Conservation (phyloP, 2,329 filamentous ascomycete species). For the Plenodomus lindquistii region DNA sequence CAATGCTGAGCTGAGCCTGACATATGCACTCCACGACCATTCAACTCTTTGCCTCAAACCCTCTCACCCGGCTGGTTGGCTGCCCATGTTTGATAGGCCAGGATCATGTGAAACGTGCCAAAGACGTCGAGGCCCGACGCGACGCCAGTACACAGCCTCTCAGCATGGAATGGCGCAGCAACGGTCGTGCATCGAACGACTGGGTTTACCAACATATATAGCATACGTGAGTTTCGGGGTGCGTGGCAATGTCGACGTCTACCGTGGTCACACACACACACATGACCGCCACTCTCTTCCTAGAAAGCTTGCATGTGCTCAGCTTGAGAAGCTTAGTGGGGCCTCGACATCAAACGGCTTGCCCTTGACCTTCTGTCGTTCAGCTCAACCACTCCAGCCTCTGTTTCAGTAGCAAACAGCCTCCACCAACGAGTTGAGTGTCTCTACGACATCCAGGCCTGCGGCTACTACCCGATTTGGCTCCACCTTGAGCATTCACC, state of each 20-base stretch:
- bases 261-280: constrained; percentile 10
- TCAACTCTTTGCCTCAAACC: constrained; percentile 15
- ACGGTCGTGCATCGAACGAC: constrained; percentile 9
- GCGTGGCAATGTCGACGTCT: constrained; percentile 14
- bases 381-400: constrained; percentile 16
- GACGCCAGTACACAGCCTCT: constrained; percentile 29
- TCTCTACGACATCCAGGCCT: constrained; percentile 1
- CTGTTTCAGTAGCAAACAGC: constrained; percentile 30
- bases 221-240: constrained; percentile 15
- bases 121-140: constrained; percentile 21
- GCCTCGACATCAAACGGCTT: constrained; percentile 17
- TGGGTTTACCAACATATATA: constrained; percentile 27
- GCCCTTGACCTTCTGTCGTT: constrained; percentile 15
- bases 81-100: constrained; percentile 14
- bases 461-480: constrained; percentile 3
- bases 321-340: constrained; percentile 13
- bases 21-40: constrained; percentile 5
- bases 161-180: constrained; percentile 22
- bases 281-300: constrained; percentile 13
- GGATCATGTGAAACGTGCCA: constrained; percentile 14
- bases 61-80: constrained; percentile 15
- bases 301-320: constrained; percentile 13
- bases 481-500: constrained; percentile 14
- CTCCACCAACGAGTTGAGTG: constrained; percentile 17
- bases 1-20: constrained; percentile 8